Base-by-base conservation (phyloP, 495 filamentous ascomycete species). In the Massariosphaeria phaeospora region DNA sequence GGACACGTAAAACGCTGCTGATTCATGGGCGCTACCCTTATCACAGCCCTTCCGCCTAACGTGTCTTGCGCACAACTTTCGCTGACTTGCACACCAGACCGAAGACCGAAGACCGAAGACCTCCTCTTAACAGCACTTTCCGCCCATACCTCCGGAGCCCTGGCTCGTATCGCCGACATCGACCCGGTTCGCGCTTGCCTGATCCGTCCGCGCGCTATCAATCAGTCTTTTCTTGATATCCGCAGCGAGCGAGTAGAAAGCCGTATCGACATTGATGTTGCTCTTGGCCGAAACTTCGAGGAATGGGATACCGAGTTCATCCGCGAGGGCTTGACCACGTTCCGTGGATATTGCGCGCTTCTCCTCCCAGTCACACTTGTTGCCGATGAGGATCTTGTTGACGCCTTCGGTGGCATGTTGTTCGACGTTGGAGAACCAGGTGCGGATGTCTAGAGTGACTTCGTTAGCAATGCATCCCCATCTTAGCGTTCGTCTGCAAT, bases 291-390 rank as follows among this genome's bases (percentile, higher is more conserved):
- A 95, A 38, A 99, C 93, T 69, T 99, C 93, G 68, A 99, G 83
- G 75, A 99, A 99, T 4, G 94, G 93, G 56, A 99, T 96, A 59
- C 90, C 89, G 39, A 99, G 84, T 72, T 99, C 93, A 71, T 95
- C 86, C 23, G 93, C 93, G 30, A 99, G 79, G 61, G 85, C 81
- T 67, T 99, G 91, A 56, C 93, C 93, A 66, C 85, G 86, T 70
- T 97, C 89, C 40, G 85, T 95, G 23, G 89, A 88, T 17, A 99
- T 86, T 15, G 84, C 87, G 57, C 94, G 81, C 77, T 97, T 99
- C 72, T 99, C 93, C 73, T 97, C 91, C 94, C 94, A 97, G 74
- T 99, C 93, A 73, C 93, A 98, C 74, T 99, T 99, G 78, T 99
- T 99, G 64, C 93, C 93, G 55, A 99, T 96, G 43, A 99, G 83